phyloP scores from a whole-genome alignment of 176 grass and related monocot genomes.

The Triticum timopheevii region DNA sequence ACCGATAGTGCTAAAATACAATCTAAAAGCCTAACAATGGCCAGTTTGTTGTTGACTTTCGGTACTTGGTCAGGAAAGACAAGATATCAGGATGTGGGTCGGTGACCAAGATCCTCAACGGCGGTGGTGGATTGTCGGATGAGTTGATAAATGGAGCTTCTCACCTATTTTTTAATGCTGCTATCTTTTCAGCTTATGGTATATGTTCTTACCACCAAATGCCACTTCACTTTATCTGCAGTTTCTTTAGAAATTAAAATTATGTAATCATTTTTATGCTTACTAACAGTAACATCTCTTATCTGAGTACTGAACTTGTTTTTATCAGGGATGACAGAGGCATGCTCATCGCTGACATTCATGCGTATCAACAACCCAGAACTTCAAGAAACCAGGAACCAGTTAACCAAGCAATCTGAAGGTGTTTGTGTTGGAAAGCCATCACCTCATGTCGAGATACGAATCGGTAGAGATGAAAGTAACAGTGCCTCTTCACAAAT shows the following conservation, averaged over 20 bases:
- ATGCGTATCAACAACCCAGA: slow-evolving; percentile 45
- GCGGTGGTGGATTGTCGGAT: slow-evolving; percentile 55
- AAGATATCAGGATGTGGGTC: slow-evolving; percentile 21
- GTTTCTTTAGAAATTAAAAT: not conserved
- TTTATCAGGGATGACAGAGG: slow-evolving; percentile 86
- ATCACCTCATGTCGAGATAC: slow-evolving; percentile 65
- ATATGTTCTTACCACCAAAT: not conserved
- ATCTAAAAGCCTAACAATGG: not conserved
- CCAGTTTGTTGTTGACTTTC: slow-evolving; percentile 1
- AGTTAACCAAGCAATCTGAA: not conserved
- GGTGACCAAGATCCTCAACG: slow-evolving; percentile 80
- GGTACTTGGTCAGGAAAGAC: slow-evolving; percentile 41
- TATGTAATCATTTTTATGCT: not conserved
- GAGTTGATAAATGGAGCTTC: slow-evolving; percentile 51
- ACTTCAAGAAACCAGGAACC: slow-evolving; percentile 13
- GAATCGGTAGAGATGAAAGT: slow-evolving; percentile 23
- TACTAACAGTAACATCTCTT: not conserved
- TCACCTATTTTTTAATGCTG: slow-evolving; percentile 57
- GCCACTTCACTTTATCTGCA: not conserved
- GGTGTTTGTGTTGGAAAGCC: slow-evolving; percentile 75
- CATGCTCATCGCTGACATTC: slow-evolving; percentile 91
- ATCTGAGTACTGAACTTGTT: not conserved
- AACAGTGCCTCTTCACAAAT: slow-evolving; percentile 4
- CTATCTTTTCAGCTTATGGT: slow-evolving; percentile 89
- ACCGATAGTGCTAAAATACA: not conserved